phyloP scores from a whole-genome alignment of 2,329 filamentous ascomycete species.

The Anthostomella pinea region DNA sequence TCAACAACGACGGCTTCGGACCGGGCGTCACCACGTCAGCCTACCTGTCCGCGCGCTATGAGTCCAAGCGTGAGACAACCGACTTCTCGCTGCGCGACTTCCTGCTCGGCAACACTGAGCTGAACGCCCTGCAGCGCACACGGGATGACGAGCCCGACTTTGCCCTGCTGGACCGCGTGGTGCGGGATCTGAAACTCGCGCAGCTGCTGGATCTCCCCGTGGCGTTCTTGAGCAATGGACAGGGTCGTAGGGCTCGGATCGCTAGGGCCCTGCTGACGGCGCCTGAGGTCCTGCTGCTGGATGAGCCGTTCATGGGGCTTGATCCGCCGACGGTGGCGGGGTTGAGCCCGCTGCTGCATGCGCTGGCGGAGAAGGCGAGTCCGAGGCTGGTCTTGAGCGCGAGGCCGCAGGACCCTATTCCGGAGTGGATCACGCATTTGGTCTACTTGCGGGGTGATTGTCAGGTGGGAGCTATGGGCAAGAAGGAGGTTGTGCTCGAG shows the following conservation, averaged over 20 bases:
- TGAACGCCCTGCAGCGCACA: slow-evolving; percentile 66
- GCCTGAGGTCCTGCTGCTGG: slow-evolving; percentile 80
- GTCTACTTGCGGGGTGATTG: slow-evolving; percentile 68
- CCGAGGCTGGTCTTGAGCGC: slow-evolving; percentile 76
- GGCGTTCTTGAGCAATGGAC: slow-evolving; percentile 88
- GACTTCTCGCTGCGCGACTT: slow-evolving; percentile 85
- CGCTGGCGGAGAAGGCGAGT: slow-evolving; percentile 61
- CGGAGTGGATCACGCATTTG: slow-evolving; percentile 86
- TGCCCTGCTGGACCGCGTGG: slow-evolving; percentile 57
- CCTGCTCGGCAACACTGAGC: slow-evolving; percentile 74
- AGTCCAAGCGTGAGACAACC: slow-evolving; percentile 79
- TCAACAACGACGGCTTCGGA: slow-evolving; percentile 68
- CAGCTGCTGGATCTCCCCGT: slow-evolving; percentile 77
- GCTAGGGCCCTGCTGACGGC: slow-evolving; percentile 76
- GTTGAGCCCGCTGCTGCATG: slow-evolving; percentile 68
- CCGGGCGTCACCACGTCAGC: slow-evolving; percentile 63
- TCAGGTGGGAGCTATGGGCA: slow-evolving; percentile 62
- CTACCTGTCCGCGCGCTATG: slow-evolving; percentile 87
- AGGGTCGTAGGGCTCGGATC: slow-evolving; percentile 82
- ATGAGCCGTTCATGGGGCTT: slow-evolving; percentile 95
- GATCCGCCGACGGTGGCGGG: slow-evolving; percentile 77
- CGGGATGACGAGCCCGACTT: slow-evolving; percentile 46
- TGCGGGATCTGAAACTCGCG: slow-evolving; percentile 66
- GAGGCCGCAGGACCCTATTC: slow-evolving; percentile 81
- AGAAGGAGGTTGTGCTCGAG: slow-evolving; percentile 60